These are phyloP conservation scores for Carex pumila DNA, from an alignment of 176 grass and related monocot genomes.

Conservation along the genomic window DNA sequence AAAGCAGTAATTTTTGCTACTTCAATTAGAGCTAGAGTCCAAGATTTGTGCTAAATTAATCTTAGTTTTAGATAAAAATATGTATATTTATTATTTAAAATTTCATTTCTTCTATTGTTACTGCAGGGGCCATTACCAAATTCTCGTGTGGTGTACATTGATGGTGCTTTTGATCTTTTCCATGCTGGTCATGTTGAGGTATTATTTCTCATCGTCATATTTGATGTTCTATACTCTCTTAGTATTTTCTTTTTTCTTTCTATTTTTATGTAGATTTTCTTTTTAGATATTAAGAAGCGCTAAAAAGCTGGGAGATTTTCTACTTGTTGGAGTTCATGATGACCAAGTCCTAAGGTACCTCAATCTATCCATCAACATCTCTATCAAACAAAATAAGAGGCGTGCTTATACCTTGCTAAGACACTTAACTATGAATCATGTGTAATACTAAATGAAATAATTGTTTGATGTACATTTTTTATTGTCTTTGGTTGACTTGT, in stretches of 20 bases:
- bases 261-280: conserved; percentile 17
- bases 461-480: conserved; percentile 8
- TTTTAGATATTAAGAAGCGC: conserved; percentile 79
- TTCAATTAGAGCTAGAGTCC: neutral
- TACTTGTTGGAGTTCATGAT: conserved; percentile 86
- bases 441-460: neutral
- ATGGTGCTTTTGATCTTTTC: conserved; percentile 96
- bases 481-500: conserved; percentile 13
- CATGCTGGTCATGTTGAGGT: conserved; percentile 98
- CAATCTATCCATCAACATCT: neutral
- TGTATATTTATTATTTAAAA: neutral
- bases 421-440: neutral
- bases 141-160: conserved; percentile 86
- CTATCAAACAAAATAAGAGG: neutral
- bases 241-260: neutral
- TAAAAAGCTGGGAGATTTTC: conserved; percentile 86
- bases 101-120: conserved; percentile 15
- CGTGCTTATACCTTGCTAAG: neutral
- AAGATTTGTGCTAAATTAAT: neutral
- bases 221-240: conserved; percentile 28
- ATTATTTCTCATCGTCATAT: conserved; percentile 13
- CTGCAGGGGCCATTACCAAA: conserved; percentile 76
- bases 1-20: neutral
- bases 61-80: neutral
- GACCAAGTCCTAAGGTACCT: conserved; percentile 72